phyloP scores from a whole-genome alignment of 495 filamentous ascomycete genomes.

The Jackrogersella minutella region DNA sequence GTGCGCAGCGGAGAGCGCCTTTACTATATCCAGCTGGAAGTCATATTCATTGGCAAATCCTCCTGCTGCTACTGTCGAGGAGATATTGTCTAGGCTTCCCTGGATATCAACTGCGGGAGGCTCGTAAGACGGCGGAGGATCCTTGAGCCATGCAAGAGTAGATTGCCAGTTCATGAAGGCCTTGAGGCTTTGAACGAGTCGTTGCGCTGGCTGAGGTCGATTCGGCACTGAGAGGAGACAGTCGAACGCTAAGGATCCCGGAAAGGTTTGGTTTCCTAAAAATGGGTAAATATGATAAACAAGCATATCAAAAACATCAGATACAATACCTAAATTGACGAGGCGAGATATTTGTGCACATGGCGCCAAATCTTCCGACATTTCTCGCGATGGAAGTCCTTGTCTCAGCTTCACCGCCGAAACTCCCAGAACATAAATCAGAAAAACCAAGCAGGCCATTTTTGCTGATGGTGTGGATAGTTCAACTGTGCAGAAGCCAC shows the following conservation, averaged over 20 bases:
- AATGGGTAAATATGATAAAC: neutral
- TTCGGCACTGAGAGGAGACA: constrained; percentile 48
- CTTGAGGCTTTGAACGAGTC: constrained; percentile 47
- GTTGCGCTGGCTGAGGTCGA: constrained; percentile 36
- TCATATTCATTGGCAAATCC: constrained; percentile 59
- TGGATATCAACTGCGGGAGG: constrained; percentile 52
- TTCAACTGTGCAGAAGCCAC: constrained; percentile 11
- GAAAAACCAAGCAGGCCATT: constrained; percentile 19
- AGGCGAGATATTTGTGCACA: constrained; percentile 40
- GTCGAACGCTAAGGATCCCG: constrained; percentile 40
- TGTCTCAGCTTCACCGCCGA: constrained; percentile 38
- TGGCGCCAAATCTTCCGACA: constrained; percentile 26
- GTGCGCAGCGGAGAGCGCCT: constrained; percentile 54
- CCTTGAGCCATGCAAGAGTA: constrained; percentile 54
- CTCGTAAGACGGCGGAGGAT: constrained; percentile 51
- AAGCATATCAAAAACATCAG: constrained; percentile 32
- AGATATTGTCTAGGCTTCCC: constrained; percentile 49
- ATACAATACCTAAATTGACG: constrained; percentile 15
- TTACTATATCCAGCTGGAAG: constrained; percentile 55
- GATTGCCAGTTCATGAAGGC: constrained; percentile 50
- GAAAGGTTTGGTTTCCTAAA: constrained; percentile 38
- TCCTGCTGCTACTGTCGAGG: constrained; percentile 32
- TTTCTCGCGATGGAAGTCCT: constrained; percentile 6
- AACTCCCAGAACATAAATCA: constrained; percentile 10
- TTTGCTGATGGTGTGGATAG: constrained; percentile 1